Base-by-base conservation (phyloP, 83 land plant species). In the Picea abies region DNA sequence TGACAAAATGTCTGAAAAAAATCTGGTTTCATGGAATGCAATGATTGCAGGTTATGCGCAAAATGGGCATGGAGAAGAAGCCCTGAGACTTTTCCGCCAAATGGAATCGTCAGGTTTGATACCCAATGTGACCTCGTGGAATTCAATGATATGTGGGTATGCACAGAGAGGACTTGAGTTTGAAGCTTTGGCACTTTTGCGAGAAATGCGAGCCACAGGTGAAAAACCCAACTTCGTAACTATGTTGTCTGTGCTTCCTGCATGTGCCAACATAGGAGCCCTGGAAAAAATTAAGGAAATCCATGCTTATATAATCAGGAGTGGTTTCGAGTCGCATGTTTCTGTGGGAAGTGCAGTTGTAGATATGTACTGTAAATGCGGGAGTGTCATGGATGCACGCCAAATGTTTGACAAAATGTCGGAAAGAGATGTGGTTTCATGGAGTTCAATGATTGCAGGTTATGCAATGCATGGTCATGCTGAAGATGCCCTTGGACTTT, bases 391-490 rank as follows among this genome's bases (percentile, higher is more conserved):
- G 2, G 83, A 16, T 68, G 94, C 87, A 44, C 47, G 79, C n/a
- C 19, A 22, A 60, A 20, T 90, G 1, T 92, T 92, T 80, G 77
- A 83, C 63, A 29, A 66, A 52, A 89, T 89, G 90, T 22, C 76
- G 0, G 86, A 87, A 20, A 60, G 89, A 29, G 83, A 71, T 63
- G 76, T 89, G 3, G 91, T 91, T 7, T 66, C 91, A 17, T 91
- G 93, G 93, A 91, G 89, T 60, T 20, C 87, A 23, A 84, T 91
- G 85, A 87, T 91, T 73, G 60, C 82, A 17, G 79, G 85, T 20
- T 76, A 87, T 56, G 89, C 85, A 4, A 81, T 82, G 14, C 75
- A 58, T 61, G 85, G 93, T 44, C 77, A 80, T 20, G 78, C 80
- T 64, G 58, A 47, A 35, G 93, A 91, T 17, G 89, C 88, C 61